Percentiles rank a stretch among this genome's conserved stretches.
Conservation (phyloP, 176 grass and related monocot genomes). For the Coix lacrymajobi region DNA sequence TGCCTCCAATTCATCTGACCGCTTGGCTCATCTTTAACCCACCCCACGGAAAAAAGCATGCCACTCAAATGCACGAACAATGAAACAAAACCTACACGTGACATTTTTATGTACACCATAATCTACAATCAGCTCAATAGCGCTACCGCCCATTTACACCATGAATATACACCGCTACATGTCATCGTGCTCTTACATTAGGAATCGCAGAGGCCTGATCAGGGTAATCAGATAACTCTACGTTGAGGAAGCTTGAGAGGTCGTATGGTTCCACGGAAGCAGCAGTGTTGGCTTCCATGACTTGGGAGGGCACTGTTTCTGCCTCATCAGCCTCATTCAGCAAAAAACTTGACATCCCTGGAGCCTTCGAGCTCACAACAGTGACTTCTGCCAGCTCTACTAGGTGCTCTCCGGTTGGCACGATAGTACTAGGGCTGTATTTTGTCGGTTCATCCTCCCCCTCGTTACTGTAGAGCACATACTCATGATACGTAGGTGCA, state of each 20-base stretch:
- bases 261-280: conserved; percentile 36
- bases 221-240: conserved; percentile 51
- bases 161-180: neutral
- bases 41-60: neutral
- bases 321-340: conserved; percentile 33
- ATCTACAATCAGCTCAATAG: conserved; percentile 19
- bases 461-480: conserved; percentile 73
- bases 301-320: conserved; percentile 48
- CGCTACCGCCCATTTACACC: neutral
- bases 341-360: neutral
- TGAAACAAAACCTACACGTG: neutral
- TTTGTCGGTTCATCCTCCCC: conserved; percentile 53
- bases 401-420: conserved; percentile 60
- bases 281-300: conserved; percentile 31
- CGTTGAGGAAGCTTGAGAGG: conserved; percentile 36
- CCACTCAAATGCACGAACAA: neutral
- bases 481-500: conserved; percentile 92
- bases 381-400: conserved; percentile 43
- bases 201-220: conserved; percentile 40
- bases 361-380: conserved; percentile 21
- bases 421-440: conserved; percentile 60
- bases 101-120: conserved; percentile 32
- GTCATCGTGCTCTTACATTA: conserved; percentile 22
- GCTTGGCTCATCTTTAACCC: neutral
- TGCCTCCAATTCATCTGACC: neutral